Evolutionary conservation across 345 rosid species (phyloP).

Genomic region (Excoecaria cochinchinensis): DNA sequence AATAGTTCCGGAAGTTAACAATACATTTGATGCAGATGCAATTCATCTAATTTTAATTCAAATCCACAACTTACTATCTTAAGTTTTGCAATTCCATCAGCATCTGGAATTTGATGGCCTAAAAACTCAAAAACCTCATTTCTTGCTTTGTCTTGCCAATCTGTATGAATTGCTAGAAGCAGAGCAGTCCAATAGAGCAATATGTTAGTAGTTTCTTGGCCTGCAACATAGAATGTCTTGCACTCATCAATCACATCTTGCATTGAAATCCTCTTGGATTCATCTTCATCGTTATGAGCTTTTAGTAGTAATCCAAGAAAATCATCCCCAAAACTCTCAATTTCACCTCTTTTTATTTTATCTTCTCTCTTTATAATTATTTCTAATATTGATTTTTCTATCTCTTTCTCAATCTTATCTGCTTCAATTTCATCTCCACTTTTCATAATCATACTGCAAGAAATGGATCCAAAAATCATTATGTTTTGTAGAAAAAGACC

Average conservation of each 20-base stretch:
- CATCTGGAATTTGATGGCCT: slow-evolving; percentile 29
- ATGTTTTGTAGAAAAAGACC: too few relatives aligned
- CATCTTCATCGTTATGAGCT: slow-evolving; percentile 20
- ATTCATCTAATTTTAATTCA: not conserved
- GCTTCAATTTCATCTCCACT: slow-evolving; percentile 18
- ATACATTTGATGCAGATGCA: not conserved
- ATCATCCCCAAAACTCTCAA: slow-evolving; percentile 29
- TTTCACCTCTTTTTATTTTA: slow-evolving; percentile 5
- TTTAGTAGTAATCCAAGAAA: slow-evolving; percentile 33
- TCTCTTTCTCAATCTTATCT: not conserved
- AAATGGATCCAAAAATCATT: not conserved
- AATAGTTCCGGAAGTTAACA: too few relatives aligned
- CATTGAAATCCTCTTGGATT: slow-evolving; percentile 16
- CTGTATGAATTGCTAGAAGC: slow-evolving; percentile 38
- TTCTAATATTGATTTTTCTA: not conserved
- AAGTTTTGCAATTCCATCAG: slow-evolving; percentile 30
- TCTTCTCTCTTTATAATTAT: slow-evolving; percentile 29
- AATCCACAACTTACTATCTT: slow-evolving; percentile 25
- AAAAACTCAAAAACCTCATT: slow-evolving; percentile 30
- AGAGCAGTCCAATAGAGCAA: slow-evolving; percentile 31
- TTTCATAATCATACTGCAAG: slow-evolving; percentile 30
- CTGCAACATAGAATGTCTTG: slow-evolving; percentile 37
- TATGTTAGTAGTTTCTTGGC: slow-evolving; percentile 33
- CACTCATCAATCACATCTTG: slow-evolving; percentile 43
- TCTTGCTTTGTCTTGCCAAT: slow-evolving; percentile 48